phyloP scores from a whole-genome alignment of 2,329 filamentous ascomycete species.

The Talaromyces marneffei region DNA sequence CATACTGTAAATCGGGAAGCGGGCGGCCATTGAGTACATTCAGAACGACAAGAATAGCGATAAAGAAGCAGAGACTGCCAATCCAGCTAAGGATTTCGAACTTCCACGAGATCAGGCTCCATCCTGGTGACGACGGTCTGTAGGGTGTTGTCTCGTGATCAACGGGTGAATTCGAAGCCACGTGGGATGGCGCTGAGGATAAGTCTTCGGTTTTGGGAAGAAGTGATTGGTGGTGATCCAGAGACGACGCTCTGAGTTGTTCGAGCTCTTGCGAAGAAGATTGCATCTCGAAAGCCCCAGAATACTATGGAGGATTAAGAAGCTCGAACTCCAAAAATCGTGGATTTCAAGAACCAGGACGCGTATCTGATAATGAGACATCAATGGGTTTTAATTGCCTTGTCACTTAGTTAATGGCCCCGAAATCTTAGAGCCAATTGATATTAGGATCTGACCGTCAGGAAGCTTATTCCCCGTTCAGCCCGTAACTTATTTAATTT shows the following conservation, averaged over 20 bases:
- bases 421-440: background rate
- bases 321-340: background rate
- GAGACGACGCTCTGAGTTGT: background rate
- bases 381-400: background rate
- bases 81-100: background rate
- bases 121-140: background rate
- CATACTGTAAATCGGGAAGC: background rate
- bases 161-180: background rate
- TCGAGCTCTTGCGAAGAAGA: background rate
- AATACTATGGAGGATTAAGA: background rate
- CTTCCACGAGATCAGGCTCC: background rate
- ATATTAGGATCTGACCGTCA: background rate
- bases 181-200: background rate
- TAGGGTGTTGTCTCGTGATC: background rate
- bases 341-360: background rate
- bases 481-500: background rate
- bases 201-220: background rate
- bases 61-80: background rate
- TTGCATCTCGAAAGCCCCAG: background rate
- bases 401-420: background rate
- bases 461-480: background rate
- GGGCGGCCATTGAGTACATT: background rate
- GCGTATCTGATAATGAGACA: background rate
- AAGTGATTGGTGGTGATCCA: background rate
- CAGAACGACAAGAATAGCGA: background rate